phyloP scores from a whole-genome alignment of 129 eudicot genomes.

The Tagetes patula region DNA sequence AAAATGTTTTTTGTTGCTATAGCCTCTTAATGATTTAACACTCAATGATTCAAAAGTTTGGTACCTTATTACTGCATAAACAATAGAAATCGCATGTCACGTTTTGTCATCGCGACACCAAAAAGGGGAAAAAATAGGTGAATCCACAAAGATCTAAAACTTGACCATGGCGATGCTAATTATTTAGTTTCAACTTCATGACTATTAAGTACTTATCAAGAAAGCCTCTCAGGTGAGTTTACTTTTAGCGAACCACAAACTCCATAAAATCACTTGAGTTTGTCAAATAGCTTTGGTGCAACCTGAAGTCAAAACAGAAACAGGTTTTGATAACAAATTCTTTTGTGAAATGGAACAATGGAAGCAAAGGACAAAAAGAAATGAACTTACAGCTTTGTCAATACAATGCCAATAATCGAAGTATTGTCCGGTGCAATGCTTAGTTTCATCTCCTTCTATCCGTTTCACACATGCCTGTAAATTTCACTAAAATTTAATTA shows the following conservation, averaged over 20 bases:
- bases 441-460: conserved; percentile 56
- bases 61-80: conserved; percentile 4
- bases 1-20: too few relatives aligned
- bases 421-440: conserved; percentile 78
- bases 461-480: conserved; percentile 60
- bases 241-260: conserved; percentile 22
- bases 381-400: conserved; percentile 57
- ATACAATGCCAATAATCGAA: conserved; percentile 70
- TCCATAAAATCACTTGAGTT: conserved; percentile 36
- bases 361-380: background rate
- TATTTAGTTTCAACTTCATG: conserved; percentile 27
- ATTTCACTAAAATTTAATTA: conserved; percentile 1
- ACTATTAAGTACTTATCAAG: background rate
- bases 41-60: background rate
- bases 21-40: too few relatives aligned
- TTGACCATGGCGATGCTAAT: conserved; percentile 21
- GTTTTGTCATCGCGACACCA: background rate
- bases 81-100: background rate
- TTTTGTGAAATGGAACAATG: background rate
- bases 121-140: background rate
- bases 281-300: conserved; percentile 42
- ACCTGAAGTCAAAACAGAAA: conserved; percentile 35
- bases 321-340: background rate
- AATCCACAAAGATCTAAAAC: background rate
- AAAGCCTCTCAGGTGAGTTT: conserved; percentile 8